These are phyloP conservation scores for Acrodontium crateriforme DNA, from an alignment of 2,329 filamentous ascomycete species.

Conservation along the genomic window DNA sequence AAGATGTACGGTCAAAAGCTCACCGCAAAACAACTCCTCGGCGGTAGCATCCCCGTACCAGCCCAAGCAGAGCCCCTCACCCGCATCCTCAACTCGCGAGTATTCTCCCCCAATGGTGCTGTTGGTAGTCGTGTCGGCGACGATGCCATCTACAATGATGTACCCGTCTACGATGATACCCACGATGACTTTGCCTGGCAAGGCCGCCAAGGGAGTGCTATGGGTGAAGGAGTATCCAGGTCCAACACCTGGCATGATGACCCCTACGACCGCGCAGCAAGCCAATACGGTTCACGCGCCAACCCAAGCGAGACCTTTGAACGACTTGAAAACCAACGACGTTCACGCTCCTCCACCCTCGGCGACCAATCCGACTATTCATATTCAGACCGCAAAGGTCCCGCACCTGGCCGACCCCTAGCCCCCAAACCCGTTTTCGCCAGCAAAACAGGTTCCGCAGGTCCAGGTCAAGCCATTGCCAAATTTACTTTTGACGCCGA, in stretches of 20 bases:
- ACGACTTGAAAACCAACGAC: constrained; percentile 19
- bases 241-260: constrained; percentile 65
- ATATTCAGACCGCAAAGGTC: constrained; percentile 37
- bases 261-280: constrained; percentile 46
- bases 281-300: constrained; percentile 36
- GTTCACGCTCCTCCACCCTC: constrained; percentile 4
- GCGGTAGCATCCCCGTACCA: constrained; percentile 63
- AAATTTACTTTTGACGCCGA: constrained; percentile 91
- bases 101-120: constrained; percentile 55
- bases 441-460: constrained; percentile 26
- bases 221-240: constrained; percentile 52
- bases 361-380: constrained; percentile 36
- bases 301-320: constrained; percentile 39
- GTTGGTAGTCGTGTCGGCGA: constrained; percentile 21
- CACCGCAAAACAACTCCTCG: constrained; percentile 69
- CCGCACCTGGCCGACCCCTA: constrained; percentile 61
- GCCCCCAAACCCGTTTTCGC: constrained; percentile 79
- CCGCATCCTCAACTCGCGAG: constrained; percentile 68
- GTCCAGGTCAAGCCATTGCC: constrained; percentile 70
- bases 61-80: constrained; percentile 73
- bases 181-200: constrained; percentile 80
- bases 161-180: constrained; percentile 71
- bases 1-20: constrained; percentile 80
- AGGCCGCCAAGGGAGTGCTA: constrained; percentile 54
- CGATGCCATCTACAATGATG: constrained; percentile 81